Evolutionary conservation across 257 asterid genomes (phyloP).

Genomic region (Echites panduratus): DNA sequence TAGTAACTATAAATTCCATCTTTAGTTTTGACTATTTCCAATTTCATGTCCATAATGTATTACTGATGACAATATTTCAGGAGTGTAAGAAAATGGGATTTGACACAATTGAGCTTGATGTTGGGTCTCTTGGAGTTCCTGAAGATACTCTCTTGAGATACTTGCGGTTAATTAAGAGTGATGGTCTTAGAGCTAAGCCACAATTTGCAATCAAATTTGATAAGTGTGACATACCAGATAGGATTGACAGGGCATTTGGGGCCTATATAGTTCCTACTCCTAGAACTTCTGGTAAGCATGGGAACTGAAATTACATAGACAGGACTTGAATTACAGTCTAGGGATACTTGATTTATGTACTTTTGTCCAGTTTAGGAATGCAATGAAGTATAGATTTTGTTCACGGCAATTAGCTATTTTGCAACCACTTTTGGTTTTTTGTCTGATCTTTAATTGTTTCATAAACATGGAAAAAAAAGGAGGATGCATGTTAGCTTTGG

Average conservation of each 20-base stretch:
- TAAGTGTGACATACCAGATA: constrained; percentile 66
- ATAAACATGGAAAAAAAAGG: not conserved
- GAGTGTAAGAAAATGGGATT: constrained; percentile 87
- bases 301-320: not conserved
- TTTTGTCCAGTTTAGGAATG: not conserved
- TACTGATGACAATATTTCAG: constrained; percentile 27
- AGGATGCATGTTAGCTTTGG: not conserved
- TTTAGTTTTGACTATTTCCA: not conserved
- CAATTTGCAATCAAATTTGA: constrained; percentile 69
- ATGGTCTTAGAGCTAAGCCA: constrained; percentile 84
- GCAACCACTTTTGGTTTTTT: not conserved
- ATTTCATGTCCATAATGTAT: not conserved
- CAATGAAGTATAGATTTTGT: not conserved
- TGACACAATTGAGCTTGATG: constrained; percentile 83
- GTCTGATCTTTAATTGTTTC: not conserved
- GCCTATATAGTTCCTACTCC: constrained; percentile 62
- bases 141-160: constrained; percentile 86
- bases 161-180: constrained; percentile 76
- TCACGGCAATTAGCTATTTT: not conserved
- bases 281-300: constrained; percentile 57
- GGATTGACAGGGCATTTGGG: constrained; percentile 65
- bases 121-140: constrained; percentile 65
- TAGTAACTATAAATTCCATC: not conserved
- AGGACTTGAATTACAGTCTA: not conserved
- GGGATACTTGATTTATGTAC: not conserved